Evolutionary conservation across 768 basidiomycete species (phyloP).

Genomic region (Rhizopogon sp.): DNA sequence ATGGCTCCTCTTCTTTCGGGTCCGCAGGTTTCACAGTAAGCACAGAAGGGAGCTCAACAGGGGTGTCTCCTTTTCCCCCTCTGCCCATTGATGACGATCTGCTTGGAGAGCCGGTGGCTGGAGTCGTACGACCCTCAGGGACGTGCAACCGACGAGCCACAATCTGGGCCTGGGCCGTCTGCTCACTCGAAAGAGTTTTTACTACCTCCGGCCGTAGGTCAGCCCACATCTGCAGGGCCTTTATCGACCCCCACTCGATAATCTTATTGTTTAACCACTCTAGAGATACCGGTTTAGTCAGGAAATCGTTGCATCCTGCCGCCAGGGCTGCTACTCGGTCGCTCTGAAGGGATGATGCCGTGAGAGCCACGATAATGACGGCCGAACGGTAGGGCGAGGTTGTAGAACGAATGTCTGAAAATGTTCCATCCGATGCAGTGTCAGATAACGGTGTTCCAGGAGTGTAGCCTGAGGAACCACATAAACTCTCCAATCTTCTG

Average conservation of each 20-base stretch:
- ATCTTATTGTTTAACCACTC: slow-evolving; percentile 98
- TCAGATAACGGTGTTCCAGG: slow-evolving; percentile 67
- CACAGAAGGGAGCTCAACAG: background rate
- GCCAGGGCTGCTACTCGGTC: slow-evolving; percentile 97
- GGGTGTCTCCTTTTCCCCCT: slow-evolving; percentile 11
- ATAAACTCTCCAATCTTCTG: slow-evolving; percentile 71
- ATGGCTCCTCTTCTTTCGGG: background rate
- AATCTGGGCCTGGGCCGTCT: slow-evolving; percentile 42
- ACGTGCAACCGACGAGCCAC: slow-evolving; percentile 45
- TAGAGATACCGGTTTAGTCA: slow-evolving; percentile 94
- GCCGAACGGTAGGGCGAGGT: slow-evolving; percentile 80
- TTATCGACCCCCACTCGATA: slow-evolving; percentile 99
- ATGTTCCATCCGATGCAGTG: slow-evolving; percentile 52
- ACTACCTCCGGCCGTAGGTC: slow-evolving; percentile 64
- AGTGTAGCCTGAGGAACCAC: slow-evolving; percentile 60
- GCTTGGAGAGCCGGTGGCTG: slow-evolving; percentile 27
- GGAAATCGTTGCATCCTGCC: slow-evolving; percentile 97
- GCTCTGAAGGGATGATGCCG: slow-evolving; percentile 90
- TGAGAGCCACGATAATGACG: slow-evolving; percentile 98
- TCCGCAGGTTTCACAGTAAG: background rate
- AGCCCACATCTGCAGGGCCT: slow-evolving; percentile 90
- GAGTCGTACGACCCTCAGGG: slow-evolving; percentile 40
- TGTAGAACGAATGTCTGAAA: slow-evolving; percentile 40
- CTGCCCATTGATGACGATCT: slow-evolving; percentile 33
- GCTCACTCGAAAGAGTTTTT: slow-evolving; percentile 40